Conservation (phyloP, 345 rosid genomes). For the Boechera divaricarpa region DNA sequence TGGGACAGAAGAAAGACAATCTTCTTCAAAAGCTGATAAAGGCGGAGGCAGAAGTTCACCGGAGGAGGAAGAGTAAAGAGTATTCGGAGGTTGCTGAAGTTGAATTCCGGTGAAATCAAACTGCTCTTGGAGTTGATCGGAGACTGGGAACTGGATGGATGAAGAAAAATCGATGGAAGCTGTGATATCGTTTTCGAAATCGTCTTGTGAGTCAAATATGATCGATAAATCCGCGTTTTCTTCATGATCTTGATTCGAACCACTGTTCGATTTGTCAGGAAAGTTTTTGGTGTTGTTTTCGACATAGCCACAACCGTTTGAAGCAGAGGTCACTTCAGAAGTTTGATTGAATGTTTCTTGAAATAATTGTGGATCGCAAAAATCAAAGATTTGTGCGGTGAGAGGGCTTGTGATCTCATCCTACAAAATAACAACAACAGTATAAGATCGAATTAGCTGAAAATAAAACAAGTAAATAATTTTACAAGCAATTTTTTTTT, state of each 20-base stretch:
- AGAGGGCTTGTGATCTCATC: constrained; percentile 82
- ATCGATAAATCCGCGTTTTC: constrained; percentile 51
- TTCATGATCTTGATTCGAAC: constrained; percentile 39
- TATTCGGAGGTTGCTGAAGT: constrained; percentile 37
- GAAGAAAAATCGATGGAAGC: constrained; percentile 89
- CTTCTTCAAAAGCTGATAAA: constrained; percentile 67
- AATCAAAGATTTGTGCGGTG: constrained; percentile 68
- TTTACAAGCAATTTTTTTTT: background rate
- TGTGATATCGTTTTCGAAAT: constrained; percentile 81
- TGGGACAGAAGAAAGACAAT: constrained; percentile 80
- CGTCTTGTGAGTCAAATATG: constrained; percentile 72
- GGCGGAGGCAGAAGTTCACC: constrained; percentile 46
- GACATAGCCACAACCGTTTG: constrained; percentile 62
- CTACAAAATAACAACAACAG: constrained; percentile 48
- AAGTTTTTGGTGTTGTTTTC: constrained; percentile 48
- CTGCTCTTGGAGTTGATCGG: constrained; percentile 58
- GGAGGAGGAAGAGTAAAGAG: constrained; percentile 40
- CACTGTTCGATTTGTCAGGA: constrained; percentile 41
- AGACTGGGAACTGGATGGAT: constrained; percentile 59
- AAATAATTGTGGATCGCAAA: constrained; percentile 71
- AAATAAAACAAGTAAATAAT: background rate
- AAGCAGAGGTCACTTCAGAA: constrained; percentile 75
- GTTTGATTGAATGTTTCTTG: constrained; percentile 67
- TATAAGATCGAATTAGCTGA: background rate
- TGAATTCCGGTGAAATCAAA: constrained; percentile 62